Evolutionary conservation across 139 green algal genomes (phyloP).

Genomic region (Raphidocelis subcapitata): DNA sequence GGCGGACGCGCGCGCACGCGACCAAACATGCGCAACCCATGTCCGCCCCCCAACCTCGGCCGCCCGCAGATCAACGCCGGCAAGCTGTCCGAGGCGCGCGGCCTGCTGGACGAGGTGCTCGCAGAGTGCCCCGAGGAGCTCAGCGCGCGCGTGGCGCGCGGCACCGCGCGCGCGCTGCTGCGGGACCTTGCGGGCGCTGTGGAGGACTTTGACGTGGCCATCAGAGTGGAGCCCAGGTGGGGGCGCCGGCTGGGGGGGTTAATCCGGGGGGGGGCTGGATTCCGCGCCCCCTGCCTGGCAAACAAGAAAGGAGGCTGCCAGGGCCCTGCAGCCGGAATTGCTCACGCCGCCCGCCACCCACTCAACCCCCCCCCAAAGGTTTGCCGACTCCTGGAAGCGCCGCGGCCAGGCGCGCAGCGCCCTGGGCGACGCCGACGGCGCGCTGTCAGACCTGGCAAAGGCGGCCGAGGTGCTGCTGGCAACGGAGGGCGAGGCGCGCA

Average conservation of each 20-base stretch:
- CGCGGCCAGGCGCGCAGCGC: slow-evolving; percentile 75
- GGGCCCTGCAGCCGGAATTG: too few relatives aligned
- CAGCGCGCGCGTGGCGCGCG: slow-evolving; percentile 62
- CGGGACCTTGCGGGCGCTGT: slow-evolving; percentile 64
- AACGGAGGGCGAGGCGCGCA: neutral
- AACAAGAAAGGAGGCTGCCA: too few relatives aligned
- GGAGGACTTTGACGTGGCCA: slow-evolving; percentile 77
- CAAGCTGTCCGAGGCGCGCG: slow-evolving; percentile 56
- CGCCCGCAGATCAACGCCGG: slow-evolving; percentile 73
- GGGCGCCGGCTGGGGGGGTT: too few relatives aligned
- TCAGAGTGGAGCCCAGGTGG: slow-evolving; percentile 56
- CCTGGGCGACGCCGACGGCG: slow-evolving; percentile 56
- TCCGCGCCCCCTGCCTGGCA: too few relatives aligned
- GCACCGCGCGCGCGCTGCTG: slow-evolving; percentile 73
- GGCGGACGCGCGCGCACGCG: neutral
- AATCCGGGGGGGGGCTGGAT: too few relatives aligned
- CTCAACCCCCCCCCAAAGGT: too few relatives aligned
- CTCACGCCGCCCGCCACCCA: too few relatives aligned
- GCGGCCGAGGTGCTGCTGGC: slow-evolving; percentile 8
- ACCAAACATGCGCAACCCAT: neutral
- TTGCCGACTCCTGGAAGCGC: slow-evolving; percentile 77
- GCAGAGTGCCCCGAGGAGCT: slow-evolving; percentile 40
- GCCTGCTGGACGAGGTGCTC: slow-evolving; percentile 68
- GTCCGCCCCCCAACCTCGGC: too few relatives aligned
- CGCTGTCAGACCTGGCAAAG: slow-evolving; percentile 31